Evolutionary conservation across 139 green algal genomes (phyloP).

Genomic region (Nannochloris sp.): DNA sequence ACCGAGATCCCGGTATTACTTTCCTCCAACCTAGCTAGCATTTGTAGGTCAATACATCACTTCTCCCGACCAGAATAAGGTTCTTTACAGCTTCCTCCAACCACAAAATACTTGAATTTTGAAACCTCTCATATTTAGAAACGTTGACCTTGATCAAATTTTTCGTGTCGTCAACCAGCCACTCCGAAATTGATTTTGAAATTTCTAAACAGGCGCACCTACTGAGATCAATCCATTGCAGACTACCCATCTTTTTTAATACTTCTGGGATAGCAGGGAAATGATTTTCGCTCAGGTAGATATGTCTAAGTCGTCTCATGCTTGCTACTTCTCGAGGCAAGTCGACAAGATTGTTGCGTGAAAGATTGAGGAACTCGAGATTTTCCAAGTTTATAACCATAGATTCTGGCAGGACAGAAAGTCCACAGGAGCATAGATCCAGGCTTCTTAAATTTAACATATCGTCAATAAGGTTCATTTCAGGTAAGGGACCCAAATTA

Average conservation of each 20-base stretch:
- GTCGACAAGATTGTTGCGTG: constrained; percentile 1
- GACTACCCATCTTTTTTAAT: background rate
- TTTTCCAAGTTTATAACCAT: background rate
- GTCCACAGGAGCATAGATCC: too few relatives aligned
- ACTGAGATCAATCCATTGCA: background rate
- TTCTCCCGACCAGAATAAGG: background rate
- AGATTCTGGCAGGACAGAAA: background rate
- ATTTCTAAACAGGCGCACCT: background rate
- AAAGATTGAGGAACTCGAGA: background rate
- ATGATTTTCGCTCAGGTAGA: background rate
- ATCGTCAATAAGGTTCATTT: too few relatives aligned
- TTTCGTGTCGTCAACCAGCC: background rate
- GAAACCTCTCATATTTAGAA: background rate
- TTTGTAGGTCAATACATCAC: too few relatives aligned
- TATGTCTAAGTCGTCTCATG: background rate
- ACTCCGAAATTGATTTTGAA: too few relatives aligned
- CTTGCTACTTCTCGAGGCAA: background rate
- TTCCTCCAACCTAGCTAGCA: too few relatives aligned
- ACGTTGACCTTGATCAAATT: background rate
- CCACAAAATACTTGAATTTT: background rate
- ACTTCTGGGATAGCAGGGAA: constrained; percentile 3
- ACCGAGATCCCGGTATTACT: too few relatives aligned
- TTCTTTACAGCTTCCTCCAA: background rate
- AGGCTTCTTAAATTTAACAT: too few relatives aligned
- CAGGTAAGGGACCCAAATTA: too few relatives aligned